phyloP scores from a whole-genome alignment of 169 alveolate species.

The Eimeria brunetti region DNA sequence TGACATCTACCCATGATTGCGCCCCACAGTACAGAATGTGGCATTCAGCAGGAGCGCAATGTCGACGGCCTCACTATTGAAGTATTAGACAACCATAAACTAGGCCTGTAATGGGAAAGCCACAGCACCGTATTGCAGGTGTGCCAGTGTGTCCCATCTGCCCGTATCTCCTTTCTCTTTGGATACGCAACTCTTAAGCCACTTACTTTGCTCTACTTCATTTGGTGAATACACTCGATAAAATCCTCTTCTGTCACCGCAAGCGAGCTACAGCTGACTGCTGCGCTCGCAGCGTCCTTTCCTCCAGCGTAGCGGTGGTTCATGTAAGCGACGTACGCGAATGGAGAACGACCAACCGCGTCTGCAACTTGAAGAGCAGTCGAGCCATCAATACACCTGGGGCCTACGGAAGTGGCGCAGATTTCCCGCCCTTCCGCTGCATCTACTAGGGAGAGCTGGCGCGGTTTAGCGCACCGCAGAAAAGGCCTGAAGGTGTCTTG shows the following conservation, averaged over 20 bases:
- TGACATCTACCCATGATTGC: background rate
- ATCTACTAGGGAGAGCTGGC: background rate
- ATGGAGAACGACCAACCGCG: conserved; percentile 28
- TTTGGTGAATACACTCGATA: conserved; percentile 2
- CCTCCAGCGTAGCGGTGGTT: conserved; percentile 50
- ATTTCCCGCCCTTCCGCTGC: background rate
- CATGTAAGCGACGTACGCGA: conserved; percentile 4
- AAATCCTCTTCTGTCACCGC: conserved; percentile 20
- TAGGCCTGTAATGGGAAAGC: background rate
- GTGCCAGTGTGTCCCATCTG: background rate
- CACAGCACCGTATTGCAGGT: background rate
- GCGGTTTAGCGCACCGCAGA: conserved; percentile 32
- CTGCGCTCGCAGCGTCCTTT: conserved; percentile 27
- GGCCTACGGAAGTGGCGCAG: background rate
- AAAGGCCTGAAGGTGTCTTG: conserved; percentile 45
- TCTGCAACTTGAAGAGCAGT: conserved; percentile 35
- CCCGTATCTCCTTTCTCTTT: background rate
- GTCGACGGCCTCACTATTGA: background rate
- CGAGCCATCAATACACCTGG: conserved; percentile 15
- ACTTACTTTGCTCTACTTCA: background rate
- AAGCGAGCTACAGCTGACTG: conserved; percentile 41
- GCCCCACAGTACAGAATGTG: background rate
- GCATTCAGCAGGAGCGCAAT: background rate
- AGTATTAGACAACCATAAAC: background rate
- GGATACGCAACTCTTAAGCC: background rate